phyloP scores from a whole-genome alignment of 139 green algal genomes.

The Chlorella sp. region DNA sequence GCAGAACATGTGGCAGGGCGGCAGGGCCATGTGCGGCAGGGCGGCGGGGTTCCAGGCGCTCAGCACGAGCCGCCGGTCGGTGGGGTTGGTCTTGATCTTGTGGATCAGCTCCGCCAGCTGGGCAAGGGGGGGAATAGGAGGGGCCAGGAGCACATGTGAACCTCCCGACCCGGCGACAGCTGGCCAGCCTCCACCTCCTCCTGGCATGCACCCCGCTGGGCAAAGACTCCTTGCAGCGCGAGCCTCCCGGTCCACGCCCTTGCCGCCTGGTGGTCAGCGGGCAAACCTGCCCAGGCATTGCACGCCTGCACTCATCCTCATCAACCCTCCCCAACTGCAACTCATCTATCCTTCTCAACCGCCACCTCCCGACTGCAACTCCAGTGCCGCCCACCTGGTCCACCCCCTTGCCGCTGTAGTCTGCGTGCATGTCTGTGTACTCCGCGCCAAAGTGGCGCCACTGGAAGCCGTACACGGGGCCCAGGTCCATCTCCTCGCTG shows the following conservation, averaged over 20 bases:
- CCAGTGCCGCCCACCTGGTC: slow-evolving; percentile 38
- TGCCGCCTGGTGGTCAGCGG: no score
- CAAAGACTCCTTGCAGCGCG: no score
- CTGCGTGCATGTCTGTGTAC: slow-evolving; percentile 96
- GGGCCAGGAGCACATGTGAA: not conserved
- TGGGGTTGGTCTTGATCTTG: slow-evolving; percentile 87
- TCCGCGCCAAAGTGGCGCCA: slow-evolving; percentile 98
- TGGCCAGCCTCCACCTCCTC: no score
- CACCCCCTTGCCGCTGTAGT: slow-evolving; percentile 78
- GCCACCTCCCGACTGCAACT: not conserved
- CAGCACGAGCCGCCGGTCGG: slow-evolving; percentile 95
- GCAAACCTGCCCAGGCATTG: no score
- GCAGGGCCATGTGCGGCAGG: slow-evolving; percentile 95
- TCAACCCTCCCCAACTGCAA: no score
- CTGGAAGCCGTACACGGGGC: slow-evolving; percentile 99
- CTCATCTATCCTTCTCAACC: no score
- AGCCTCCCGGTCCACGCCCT: no score
- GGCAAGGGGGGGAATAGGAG: not conserved
- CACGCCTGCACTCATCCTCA: no score
- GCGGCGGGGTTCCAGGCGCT: slow-evolving; percentile 97
- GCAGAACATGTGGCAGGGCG: slow-evolving; percentile 99
- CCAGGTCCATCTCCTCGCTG: slow-evolving; percentile 94
- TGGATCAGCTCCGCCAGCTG: slow-evolving; percentile 96
- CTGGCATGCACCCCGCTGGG: no score
- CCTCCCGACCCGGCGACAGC: no score